Evolutionary conservation across 176 grass and related monocot species (phyloP).

Genomic region (Carex parvula): DNA sequence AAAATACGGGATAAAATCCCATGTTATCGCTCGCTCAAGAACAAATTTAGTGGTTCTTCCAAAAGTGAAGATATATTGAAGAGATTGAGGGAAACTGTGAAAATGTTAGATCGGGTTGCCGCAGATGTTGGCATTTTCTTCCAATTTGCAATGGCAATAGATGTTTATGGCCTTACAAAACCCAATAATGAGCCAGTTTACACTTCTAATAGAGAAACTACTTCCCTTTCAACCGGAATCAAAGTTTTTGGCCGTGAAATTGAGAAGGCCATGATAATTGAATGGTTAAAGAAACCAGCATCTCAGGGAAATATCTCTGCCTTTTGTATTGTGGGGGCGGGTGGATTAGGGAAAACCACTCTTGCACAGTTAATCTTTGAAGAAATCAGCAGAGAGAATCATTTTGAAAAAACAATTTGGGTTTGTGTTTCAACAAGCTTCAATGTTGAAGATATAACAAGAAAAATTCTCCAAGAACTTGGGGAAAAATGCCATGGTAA

Average conservation of each 20-base stretch:
- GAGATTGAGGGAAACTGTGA: not conserved
- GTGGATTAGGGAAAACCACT: constrained; percentile 26
- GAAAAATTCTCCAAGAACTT: constrained; percentile 6
- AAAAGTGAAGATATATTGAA: not conserved
- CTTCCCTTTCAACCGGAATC: not conserved
- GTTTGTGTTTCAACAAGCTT: not conserved
- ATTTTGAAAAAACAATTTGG: not conserved
- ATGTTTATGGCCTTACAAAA: not conserved
- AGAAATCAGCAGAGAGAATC: not conserved
- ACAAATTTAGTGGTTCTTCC: not conserved
- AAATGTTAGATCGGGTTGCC: not conserved
- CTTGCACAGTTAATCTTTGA: constrained; percentile 18
- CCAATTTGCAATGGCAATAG: not conserved
- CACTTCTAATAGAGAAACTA: not conserved
- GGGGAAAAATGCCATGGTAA: not conserved
- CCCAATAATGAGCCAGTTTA: not conserved
- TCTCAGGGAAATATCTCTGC: not conserved
- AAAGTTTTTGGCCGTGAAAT: not conserved
- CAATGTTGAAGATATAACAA: constrained; percentile 10
- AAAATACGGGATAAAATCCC: too few species aligned
- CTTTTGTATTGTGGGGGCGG: not conserved
- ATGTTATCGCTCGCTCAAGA: too few species aligned
- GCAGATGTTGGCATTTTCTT: not conserved
- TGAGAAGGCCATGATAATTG: constrained; percentile 1
- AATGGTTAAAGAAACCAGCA: not conserved